Evolutionary conservation across 2,329 filamentous ascomycete species (phyloP).

Genomic region (Laburnicola sp.): DNA sequence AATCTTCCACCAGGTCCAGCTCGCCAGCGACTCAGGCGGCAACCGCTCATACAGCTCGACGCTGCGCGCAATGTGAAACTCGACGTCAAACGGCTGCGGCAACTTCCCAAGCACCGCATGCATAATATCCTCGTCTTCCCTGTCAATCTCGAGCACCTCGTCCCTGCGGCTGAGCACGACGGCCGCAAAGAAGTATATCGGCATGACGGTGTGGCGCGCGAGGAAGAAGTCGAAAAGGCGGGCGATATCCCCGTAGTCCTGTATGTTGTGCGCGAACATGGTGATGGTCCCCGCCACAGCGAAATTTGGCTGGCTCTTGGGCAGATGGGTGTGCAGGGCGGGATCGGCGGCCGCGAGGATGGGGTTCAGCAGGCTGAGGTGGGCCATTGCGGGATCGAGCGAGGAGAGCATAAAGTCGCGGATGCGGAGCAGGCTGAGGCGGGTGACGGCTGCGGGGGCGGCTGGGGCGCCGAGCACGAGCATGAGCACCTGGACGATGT

Average conservation of each 20-base stretch:
- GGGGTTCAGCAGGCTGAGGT: slow-evolving; percentile 84
- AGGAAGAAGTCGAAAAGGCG: slow-evolving; percentile 91
- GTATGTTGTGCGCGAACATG: slow-evolving; percentile 94
- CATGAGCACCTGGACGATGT: slow-evolving; percentile 94
- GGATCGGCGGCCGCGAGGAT: slow-evolving; percentile 75
- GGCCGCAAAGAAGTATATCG: slow-evolving; percentile 85
- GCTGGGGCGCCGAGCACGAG: slow-evolving; percentile 72
- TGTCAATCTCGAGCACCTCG: slow-evolving; percentile 82
- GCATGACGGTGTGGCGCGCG: slow-evolving; percentile 82
- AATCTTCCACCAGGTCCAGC: slow-evolving; percentile 69
- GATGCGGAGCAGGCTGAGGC: slow-evolving; percentile 87
- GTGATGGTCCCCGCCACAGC: slow-evolving; percentile 91
- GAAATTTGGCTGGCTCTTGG: slow-evolving; percentile 81
- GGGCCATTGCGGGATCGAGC: slow-evolving; percentile 76
- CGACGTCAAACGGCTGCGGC: slow-evolving; percentile 77
- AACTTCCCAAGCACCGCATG: slow-evolving; percentile 86
- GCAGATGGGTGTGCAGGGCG: slow-evolving; percentile 72
- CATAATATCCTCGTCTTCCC: slow-evolving; percentile 80
- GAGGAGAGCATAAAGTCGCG: slow-evolving; percentile 97
- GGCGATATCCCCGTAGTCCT: slow-evolving; percentile 84
- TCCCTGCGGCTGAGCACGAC: slow-evolving; percentile 73
- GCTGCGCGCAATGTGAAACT: slow-evolving; percentile 71
- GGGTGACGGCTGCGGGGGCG: slow-evolving; percentile 68
- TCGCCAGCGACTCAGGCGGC: slow-evolving; percentile 71
- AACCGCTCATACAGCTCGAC: slow-evolving; percentile 64